Base-by-base conservation (phyloP, 768 basidiomycete genomes). In the Boletus sp. region DNA sequence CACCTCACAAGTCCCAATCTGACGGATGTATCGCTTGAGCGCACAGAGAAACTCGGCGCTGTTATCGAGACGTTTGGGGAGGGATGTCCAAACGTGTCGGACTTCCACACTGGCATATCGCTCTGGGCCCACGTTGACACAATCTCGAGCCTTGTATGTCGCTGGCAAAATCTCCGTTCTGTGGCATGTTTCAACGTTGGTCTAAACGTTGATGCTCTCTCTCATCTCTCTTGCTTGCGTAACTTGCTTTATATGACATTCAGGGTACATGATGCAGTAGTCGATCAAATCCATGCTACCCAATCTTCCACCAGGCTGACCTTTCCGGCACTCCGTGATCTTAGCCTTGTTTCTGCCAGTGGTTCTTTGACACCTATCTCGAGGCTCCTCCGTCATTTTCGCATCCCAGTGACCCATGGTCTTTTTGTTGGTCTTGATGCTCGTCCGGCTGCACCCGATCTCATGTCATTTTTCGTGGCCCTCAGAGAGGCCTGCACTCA, bases 151-250 rank as follows among this genome's bases (percentile, higher is more conserved):
- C 47, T 62, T n/a, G 14, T 63, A n/a, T 45, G 56, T 20, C 14
- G 14, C 20, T 63, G 62, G 62, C 7, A 28, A 50, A 55, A 52
- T 29, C 42, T 63, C n/a, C 3, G 33, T 36, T 32, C 24, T 11
- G 50, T 55, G 17, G 1, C 6, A 18, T 63, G 61, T 47, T 6
- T 6, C 17, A 11, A 11, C 1, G n/a, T 42, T 9, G 30, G 8
- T 8, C 29, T 54, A 15, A 46, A 41, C 11, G 1, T 42, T 3
- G 29, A 45, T 17, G 40, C 42, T 7, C 37, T 63, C 35, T 18
- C 6, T 11, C 53, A 63, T 39, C 53, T 63, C 7, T 55, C 60
- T 12, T 17, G 17, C 7, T 29, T 54, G 40, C 40, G 9, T 5
- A 36, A 36, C 17, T 12, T 58, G 50, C 20, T 10, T 4, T 12